Conservation (phyloP, 148 eudicot genomes). For the Spergularia marina region DNA sequence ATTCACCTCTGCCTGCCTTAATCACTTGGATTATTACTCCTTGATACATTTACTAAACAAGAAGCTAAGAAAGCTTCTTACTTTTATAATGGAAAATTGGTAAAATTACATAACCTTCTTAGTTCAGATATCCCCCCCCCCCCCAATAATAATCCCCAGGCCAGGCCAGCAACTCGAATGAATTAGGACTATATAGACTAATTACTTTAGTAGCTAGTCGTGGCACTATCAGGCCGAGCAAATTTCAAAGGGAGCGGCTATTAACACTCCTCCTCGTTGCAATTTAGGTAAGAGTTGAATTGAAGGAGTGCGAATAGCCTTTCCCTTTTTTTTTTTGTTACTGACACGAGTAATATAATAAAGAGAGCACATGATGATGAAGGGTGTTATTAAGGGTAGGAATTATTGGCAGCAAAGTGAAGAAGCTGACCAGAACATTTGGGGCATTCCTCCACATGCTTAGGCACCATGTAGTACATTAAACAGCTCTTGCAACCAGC, state of each 20-base stretch:
- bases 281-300: too few relatives aligned
- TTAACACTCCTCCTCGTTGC: too few relatives aligned
- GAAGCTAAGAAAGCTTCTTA: too few relatives aligned
- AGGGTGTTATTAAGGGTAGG: background rate
- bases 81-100: too few relatives aligned
- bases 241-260: too few relatives aligned
- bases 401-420: constrained; percentile 50
- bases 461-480: constrained; percentile 96
- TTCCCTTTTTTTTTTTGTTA: too few relatives aligned
- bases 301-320: too few relatives aligned
- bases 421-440: constrained; percentile 88
- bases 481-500: constrained; percentile 91
- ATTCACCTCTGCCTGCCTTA: background rate
- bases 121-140: background rate
- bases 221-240: too few relatives aligned
- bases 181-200: too few relatives aligned
- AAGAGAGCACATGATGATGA: background rate
- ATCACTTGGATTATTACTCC: background rate
- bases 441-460: constrained; percentile 65
- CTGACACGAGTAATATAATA: too few relatives aligned
- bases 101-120: background rate
- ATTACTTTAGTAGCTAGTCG: too few relatives aligned
- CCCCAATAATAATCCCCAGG: too few relatives aligned
- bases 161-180: background rate
- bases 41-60: background rate